phyloP scores from a whole-genome alignment of 2,329 filamentous ascomycete genomes.

The Colletotrichum liaoningense region DNA sequence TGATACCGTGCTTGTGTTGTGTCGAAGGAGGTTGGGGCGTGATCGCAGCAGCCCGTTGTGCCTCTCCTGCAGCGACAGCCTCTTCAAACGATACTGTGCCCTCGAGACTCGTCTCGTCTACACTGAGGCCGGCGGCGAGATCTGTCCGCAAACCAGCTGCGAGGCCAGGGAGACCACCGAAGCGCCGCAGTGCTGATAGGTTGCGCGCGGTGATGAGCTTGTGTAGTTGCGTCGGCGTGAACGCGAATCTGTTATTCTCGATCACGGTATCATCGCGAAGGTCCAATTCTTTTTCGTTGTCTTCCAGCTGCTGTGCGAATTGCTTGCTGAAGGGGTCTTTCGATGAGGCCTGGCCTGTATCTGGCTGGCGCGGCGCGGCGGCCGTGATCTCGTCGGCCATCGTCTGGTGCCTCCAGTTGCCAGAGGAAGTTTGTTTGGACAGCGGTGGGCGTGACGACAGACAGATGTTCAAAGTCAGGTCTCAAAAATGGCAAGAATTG shows the following conservation, averaged over 20 bases:
- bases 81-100: constrained; percentile 61
- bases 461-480: background rate
- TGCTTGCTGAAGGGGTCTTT: background rate
- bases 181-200: constrained; percentile 58
- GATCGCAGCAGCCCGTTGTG: constrained; percentile 43
- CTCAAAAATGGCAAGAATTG: constrained; percentile 9
- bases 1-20: constrained; percentile 25
- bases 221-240: constrained; percentile 64
- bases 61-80: constrained; percentile 53
- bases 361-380: constrained; percentile 62
- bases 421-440: background rate
- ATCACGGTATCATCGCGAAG: constrained; percentile 25
- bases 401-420: background rate
- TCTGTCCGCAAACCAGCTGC: constrained; percentile 63
- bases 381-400: constrained; percentile 64
- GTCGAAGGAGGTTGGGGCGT: constrained; percentile 41
- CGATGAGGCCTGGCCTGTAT: constrained; percentile 54
- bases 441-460: background rate
- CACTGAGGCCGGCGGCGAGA: constrained; percentile 57
- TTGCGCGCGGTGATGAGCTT: constrained; percentile 64
- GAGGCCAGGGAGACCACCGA: constrained; percentile 66
- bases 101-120: constrained; percentile 60
- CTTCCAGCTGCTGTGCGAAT: background rate
- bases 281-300: constrained; percentile 16
- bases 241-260: constrained; percentile 63